phyloP scores from a whole-genome alignment of 2,329 filamentous ascomycete species.

The Botrytis porri region DNA sequence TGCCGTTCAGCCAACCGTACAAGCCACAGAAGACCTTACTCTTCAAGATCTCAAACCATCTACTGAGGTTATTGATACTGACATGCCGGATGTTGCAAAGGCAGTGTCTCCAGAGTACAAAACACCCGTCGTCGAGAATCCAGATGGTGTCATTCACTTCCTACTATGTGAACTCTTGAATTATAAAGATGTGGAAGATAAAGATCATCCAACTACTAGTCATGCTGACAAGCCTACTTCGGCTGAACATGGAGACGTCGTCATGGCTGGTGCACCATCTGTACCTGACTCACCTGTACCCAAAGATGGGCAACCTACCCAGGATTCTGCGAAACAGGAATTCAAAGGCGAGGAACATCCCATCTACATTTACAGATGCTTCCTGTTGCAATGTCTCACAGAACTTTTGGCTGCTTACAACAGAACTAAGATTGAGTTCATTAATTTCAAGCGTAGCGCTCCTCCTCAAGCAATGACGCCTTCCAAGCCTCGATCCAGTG shows the following conservation, averaged over 20 bases:
- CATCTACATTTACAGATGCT: conserved; percentile 95
- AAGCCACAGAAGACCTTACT: conserved; percentile 39
- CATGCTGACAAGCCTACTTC: conserved; percentile 24
- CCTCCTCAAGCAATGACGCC: conserved; percentile 78
- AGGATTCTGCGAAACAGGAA: conserved; percentile 67
- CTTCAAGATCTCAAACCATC: conserved; percentile 55
- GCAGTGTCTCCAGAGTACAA: conserved; percentile 62
- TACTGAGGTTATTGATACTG: conserved; percentile 57
- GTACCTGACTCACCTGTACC: conserved; percentile 38
- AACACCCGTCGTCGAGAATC: conserved; percentile 81
- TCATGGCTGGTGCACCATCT: conserved; percentile 28
- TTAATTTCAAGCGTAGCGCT: conserved; percentile 94
- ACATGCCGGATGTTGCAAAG: conserved; percentile 65
- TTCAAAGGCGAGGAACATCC: conserved; percentile 94
- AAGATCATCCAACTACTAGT: conserved; percentile 50
- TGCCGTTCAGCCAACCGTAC: conserved; percentile 36
- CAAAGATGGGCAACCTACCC: conserved; percentile 27
- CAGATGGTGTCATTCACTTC: conserved; percentile 94
- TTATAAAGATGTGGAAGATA: conserved; percentile 90
- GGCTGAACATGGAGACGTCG: conserved; percentile 31
- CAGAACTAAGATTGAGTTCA: conserved; percentile 94
- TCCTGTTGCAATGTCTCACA: conserved; percentile 85
- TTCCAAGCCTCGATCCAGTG: conserved; percentile 87
- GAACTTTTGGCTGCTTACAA: conserved; percentile 92
- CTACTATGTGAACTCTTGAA: conserved; percentile 87